These are phyloP conservation scores for Metroxylon sagu DNA, from an alignment of 176 grass and related monocot species.

Conservation along the genomic window DNA sequence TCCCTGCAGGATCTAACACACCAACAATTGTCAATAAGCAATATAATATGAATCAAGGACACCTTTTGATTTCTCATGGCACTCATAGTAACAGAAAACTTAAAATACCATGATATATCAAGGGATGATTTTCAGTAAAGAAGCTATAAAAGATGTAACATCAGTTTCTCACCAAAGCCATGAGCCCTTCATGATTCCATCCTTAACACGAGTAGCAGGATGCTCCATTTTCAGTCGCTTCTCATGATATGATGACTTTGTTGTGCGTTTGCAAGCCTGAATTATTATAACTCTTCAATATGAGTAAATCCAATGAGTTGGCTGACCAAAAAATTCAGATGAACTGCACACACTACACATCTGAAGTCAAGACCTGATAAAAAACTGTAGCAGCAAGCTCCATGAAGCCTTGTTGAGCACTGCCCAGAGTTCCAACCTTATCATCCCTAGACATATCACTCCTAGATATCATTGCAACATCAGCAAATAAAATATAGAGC, in stretches of 20 bases:
- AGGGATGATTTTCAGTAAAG: background rate
- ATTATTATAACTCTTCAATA: conserved; percentile 19
- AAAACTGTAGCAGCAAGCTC: conserved; percentile 69
- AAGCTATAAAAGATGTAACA: conserved; percentile 6
- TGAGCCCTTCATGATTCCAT: conserved; percentile 64
- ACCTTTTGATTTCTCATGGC: too few species aligned
- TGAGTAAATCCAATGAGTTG: background rate
- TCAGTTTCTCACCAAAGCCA: conserved; percentile 45
- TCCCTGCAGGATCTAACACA: too few species aligned
- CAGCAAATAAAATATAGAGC: background rate
- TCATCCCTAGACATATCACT: conserved; percentile 64
- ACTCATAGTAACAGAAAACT: too few species aligned
- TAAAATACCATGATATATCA: background rate
- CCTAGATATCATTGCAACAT: conserved; percentile 30
- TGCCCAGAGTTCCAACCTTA: conserved; percentile 47
- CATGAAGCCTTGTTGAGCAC: conserved; percentile 65
- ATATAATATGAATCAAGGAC: too few species aligned
- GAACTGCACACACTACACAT: background rate
- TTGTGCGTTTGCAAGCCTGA: conserved; percentile 53
- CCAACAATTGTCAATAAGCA: too few species aligned
- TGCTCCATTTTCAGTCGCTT: conserved; percentile 69
- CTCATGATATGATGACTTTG: conserved; percentile 30
- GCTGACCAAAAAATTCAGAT: background rate
- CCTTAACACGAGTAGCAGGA: conserved; percentile 36
- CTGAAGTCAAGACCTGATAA: conserved; percentile 51